Evolutionary conservation across 805 yeast genomes (phyloP), one percentile per base, ranked within the genome.

Genomic region (Candida piceae): DNA sequence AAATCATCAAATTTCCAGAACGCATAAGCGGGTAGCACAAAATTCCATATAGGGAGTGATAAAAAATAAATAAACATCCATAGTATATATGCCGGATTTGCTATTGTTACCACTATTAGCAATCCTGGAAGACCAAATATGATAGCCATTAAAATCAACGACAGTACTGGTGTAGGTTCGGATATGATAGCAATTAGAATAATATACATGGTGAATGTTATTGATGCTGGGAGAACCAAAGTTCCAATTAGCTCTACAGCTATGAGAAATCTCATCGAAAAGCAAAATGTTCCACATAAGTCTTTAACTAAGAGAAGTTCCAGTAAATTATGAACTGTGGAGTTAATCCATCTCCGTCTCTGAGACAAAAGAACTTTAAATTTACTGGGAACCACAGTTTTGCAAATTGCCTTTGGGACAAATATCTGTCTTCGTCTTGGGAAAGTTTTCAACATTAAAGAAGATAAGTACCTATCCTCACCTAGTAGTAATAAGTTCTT

Each of bases 1-100:
- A 89, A 89, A 58, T 89, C 96, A 62, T 89, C 97, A 62, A 88
- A 87, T 55, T 87, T 87, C 97, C 97, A 89, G 58, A 71, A 88
- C 0, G 96, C 83, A 60, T 89, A 87, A 10, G 78, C 55, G 2
- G 97, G 97, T 32, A 89, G 68, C 5, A 87, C 78, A 53, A 89
- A 82, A 60, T 88, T 89, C 97, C 97, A 89, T 38, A 89, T 70
- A n/a, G 96, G 96, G 42, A 89, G 72, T 1, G 96, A 93, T 16
- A 76, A 1, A 20, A 88, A 60, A 57, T 89, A 89, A 40, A 87
- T 70, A 22, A 77, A 36, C 81, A 87, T 83, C 84, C 95, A 89
- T 20, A 79, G 38, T 33, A 89, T 51, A 55, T 87, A 88, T 19
- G 78, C 72, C 60, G 76, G 63, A 37, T 84, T 75, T 1, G 93